Evolutionary conservation across 139 green algal species (phyloP).

Genomic region (Nannochloris sp.): DNA sequence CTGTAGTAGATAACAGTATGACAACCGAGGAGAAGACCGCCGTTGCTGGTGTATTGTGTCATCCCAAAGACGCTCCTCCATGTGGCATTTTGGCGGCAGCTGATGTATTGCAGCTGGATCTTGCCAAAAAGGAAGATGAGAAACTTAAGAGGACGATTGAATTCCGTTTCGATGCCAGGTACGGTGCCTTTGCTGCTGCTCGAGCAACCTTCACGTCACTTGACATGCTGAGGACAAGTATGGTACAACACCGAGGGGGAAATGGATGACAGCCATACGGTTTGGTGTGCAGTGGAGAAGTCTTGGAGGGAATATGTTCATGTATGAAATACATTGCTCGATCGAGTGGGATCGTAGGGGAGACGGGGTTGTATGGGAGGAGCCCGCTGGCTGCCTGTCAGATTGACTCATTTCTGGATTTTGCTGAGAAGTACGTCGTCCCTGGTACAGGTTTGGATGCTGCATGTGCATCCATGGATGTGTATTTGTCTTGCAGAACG

Average conservation of each 20-base stretch:
- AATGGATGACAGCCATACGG: background rate
- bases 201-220: background rate
- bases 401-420: slow-evolving; percentile 83
- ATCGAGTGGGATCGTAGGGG: slow-evolving; percentile 4
- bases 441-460: slow-evolving; percentile 53
- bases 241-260: too few species aligned
- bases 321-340: slow-evolving; percentile 61
- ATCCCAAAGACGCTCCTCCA: slow-evolving; percentile 23
- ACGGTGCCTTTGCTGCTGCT: background rate
- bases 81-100: slow-evolving; percentile 38
- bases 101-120: slow-evolving; percentile 23
- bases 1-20: too few species aligned
- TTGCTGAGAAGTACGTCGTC: slow-evolving; percentile 35
- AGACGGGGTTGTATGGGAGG: background rate
- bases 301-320: slow-evolving; percentile 45
- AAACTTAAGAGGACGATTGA: background rate
- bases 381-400: slow-evolving; percentile 39
- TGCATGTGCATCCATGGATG: slow-evolving; percentile 44
- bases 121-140: slow-evolving; percentile 24
- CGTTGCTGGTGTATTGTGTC: background rate
- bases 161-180: background rate
- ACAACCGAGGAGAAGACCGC: too few species aligned
- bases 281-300: slow-evolving; percentile 43
- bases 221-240: background rate
- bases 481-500: slow-evolving; percentile 68